Base-by-base conservation (phyloP, 2,329 filamentous ascomycete species). In the Chaetomiaceae sp. region DNA sequence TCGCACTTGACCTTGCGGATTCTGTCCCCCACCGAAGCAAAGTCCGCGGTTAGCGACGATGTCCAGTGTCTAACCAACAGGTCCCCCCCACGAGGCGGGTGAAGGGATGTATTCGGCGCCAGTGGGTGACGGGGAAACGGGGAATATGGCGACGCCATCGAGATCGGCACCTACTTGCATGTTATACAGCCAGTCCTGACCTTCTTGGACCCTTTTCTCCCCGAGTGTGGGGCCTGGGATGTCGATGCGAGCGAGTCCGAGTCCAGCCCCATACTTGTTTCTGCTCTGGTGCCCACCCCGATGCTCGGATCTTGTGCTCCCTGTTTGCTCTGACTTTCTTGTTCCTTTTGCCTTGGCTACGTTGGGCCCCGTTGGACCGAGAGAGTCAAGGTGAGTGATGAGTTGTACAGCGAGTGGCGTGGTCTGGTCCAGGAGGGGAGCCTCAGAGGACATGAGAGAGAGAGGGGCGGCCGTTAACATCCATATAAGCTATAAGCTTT, bases 1-100 rank as follows among this genome's bases (percentile, higher is more conserved):
- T 79, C 77, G 61, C 78, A 82, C 61, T 81, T 81, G 47, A 81
- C 73, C 50, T 77, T 75, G 44, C 77, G 74, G 27, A 77, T 71
- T 63, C 76, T 79, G 48, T 19, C 10, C 37, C 30, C 8, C 12
- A 33, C 5, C 35, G 20, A 31, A 50, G 33, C 25, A 23, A 14
- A 44, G 50, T 50, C 50, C 43, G 30, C 38, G 43, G 52, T 60
- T 42, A 60, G 53, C 50, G 14, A 44, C 39, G 33, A 16, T 16
- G 10, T 14, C 27, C 16, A 37, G 30, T 17, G 12, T 5, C 6
- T 10, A 27, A 10, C 25, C 25, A 27, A 10, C 25, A 7, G 30
- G 7, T 33, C 10, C 14, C 30, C 30, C 10, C 30, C 30, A n/a
- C 30, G 7, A 33, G 21, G 34, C 16, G n/a, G n/a, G n/a, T n/a